A percentile compares a stretch with the other conserved stretches of the same genome.
Evolutionary conservation across 768 basidiomycete genomes (phyloP).

Genomic region (Tulasnella calospora): DNA sequence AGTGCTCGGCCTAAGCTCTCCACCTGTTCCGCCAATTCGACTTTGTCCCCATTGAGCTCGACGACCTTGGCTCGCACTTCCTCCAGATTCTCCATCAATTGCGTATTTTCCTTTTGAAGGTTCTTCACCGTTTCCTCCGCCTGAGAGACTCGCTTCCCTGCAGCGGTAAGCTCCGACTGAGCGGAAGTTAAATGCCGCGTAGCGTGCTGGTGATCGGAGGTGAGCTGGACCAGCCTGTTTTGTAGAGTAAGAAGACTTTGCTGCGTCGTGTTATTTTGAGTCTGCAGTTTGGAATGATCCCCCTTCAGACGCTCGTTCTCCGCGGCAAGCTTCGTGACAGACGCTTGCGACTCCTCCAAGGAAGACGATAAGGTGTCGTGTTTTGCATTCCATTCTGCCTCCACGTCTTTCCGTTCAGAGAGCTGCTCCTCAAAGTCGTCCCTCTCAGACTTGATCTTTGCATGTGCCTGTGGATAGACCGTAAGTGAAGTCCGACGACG

Average conservation of each 20-base stretch:
- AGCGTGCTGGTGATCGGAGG: slow-evolving; percentile 50
- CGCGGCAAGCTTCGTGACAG: slow-evolving; percentile 44
- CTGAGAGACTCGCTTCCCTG: slow-evolving; percentile 65
- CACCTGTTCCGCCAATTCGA: slow-evolving; percentile 62
- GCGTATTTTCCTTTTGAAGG: slow-evolving; percentile 72
- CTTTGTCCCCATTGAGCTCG: slow-evolving; percentile 65
- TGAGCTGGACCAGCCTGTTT: slow-evolving; percentile 52
- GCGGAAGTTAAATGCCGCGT: slow-evolving; percentile 54
- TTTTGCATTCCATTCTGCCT: slow-evolving; percentile 49
- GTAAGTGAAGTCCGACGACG: not conserved
- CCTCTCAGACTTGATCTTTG: slow-evolving; percentile 55
- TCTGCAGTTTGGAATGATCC: slow-evolving; percentile 49
- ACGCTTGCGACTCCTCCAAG: slow-evolving; percentile 41
- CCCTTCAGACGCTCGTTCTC: slow-evolving; percentile 46
- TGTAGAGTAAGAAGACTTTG: slow-evolving; percentile 50
- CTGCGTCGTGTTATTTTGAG: slow-evolving; percentile 46
- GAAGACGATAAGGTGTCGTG: slow-evolving; percentile 47
- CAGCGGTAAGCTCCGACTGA: slow-evolving; percentile 61
- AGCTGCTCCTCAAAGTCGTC: slow-evolving; percentile 50
- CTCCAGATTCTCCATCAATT: slow-evolving; percentile 71
- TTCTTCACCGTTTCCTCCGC: slow-evolving; percentile 66
- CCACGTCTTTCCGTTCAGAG: slow-evolving; percentile 39
- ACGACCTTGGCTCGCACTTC: slow-evolving; percentile 84
- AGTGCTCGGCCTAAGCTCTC: slow-evolving; percentile 53
- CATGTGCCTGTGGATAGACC: slow-evolving; percentile 46